Base-by-base conservation (phyloP, 2,329 filamentous ascomycete genomes). In the Didymosphaeria variabile region DNA sequence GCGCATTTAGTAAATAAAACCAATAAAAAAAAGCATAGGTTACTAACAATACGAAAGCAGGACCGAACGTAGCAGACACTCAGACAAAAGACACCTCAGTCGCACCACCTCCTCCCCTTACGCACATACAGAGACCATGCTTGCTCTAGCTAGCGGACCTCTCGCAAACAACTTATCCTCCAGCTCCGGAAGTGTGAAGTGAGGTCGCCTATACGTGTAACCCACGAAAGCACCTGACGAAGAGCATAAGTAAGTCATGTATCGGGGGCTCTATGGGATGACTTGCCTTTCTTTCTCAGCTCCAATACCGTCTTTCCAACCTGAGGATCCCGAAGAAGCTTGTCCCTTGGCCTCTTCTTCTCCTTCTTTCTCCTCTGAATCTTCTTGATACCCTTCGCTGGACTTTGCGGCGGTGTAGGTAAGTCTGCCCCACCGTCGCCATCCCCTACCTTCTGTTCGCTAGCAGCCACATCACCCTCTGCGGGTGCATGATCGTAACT, bases 311-410 rank as follows among this genome's bases (percentile, higher is more conserved):
- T 82, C 44, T 83, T 84, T 44, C 88, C 90, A 7, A 90, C 85
- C 9, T 82, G 79, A 29, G 84, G 85, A 76, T 98, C 94, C 46
- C 94, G 85, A 31, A 98, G 81, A 59, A 98, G 79, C 70, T 91
- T 90, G 77, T 99, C 95, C n/a, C 94, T 85, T 0, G 94, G 88
- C 63, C 94, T 81, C 77, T 92, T 95, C 74, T 86, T 89, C 73
- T 94, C 90, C 71, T 88, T 90, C 53, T 80, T 83, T 5, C 85
- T 87, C 65, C 80, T 85, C 61, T 79, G 79, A 1, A 67, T 47
- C 26, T 65, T 67, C 38, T 67, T 62, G 2, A 64, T 21, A 0
- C 49, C 45, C 34, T 61, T 58, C 31, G 23, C 50, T 7, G 67
- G 32, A 12, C 62, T 57, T 38, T 62, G 55, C 44, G 57, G 56